Evolutionary conservation across 495 filamentous ascomycete genomes (phyloP).

Genomic region (Parathielavia hyrcaniae): DNA sequence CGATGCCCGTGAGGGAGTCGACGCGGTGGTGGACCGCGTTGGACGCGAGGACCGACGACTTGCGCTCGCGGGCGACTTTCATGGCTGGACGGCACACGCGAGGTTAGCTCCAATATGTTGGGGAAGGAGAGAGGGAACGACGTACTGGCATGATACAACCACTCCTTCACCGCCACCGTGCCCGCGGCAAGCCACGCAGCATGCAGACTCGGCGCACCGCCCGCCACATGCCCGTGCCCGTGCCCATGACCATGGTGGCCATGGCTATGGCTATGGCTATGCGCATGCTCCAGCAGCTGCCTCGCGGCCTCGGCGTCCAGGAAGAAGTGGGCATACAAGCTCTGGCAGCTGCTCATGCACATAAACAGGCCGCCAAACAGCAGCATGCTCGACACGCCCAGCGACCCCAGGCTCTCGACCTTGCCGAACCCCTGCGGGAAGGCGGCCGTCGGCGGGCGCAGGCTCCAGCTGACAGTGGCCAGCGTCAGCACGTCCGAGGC

Average conservation of each 20-base stretch:
- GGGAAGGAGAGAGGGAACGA: constrained; percentile 13
- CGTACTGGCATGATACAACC: constrained; percentile 93
- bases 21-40: constrained; percentile 96
- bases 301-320: constrained; percentile 57
- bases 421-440: constrained; percentile 95
- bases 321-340: constrained; percentile 74
- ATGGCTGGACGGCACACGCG: constrained; percentile 55
- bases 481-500: constrained; percentile 92
- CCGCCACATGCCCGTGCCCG: constrained; percentile 50
- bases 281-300: constrained; percentile 52
- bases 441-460: constrained; percentile 69
- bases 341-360: constrained; percentile 69
- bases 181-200: constrained; percentile 94
- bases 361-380: constrained; percentile 84
- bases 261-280: constrained; percentile 44
- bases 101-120: background rate
- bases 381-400: constrained; percentile 87
- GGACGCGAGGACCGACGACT: constrained; percentile 92
- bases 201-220: constrained; percentile 71
- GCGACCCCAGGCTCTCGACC: constrained; percentile 87
- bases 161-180: constrained; percentile 89
- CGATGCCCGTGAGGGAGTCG: constrained; percentile 89
- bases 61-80: constrained; percentile 90
- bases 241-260: constrained; percentile 57
- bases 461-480: constrained; percentile 83